Evolutionary conservation across 495 filamentous ascomycete species (phyloP), one percentile per base, ranked within the genome.

Genomic region (Podospora anserina): DNA sequence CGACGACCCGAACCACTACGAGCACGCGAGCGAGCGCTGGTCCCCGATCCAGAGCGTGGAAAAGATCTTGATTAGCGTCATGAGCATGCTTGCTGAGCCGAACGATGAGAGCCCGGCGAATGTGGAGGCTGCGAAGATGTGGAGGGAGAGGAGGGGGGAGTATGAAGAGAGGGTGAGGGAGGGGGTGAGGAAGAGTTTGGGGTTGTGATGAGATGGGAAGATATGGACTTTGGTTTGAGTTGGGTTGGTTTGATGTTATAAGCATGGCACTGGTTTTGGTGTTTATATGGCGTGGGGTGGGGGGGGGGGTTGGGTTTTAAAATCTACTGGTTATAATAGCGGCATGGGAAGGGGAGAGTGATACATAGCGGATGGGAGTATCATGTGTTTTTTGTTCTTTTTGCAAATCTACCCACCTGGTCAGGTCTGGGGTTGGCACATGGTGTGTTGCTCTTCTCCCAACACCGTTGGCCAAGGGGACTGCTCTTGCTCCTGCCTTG

Each of bases 41-140:
- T 91, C 88, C 56, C 95, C 95, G 56, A 97, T 99, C 58, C 95
- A 98, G 81, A 92, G 89, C 67, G 93, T 97, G 71, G 96, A 98
- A 85, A 98, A 97, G 87, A 99, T 99, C 66, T 81, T 99, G 69
- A 93, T 98, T 65, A 91, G 87, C 1, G 95, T 99, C 59, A 99
- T 99, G 93, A 96, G 92, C 76, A 98, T 99, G 95, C 84, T 99
- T 66, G 93, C 94, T 2, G 95, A 97, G 82, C 95, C 95, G 70
- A 99, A 99, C 78, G 96, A 98, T 76, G 95, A 99, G 86, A 94
- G 91, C 75, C 96, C 95, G 1, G 95, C 95, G 66, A 99, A 99
- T 80, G 89, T 98, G 66, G 96, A 99, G 84, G 95, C 95, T 27
- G 95, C 96, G 64, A 92, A 96, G 85, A 97, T 97, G 93, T 99